These are phyloP conservation scores for Yarrowia sp. DNA, from an alignment of 805 yeast genomes.

Conservation along the genomic window DNA sequence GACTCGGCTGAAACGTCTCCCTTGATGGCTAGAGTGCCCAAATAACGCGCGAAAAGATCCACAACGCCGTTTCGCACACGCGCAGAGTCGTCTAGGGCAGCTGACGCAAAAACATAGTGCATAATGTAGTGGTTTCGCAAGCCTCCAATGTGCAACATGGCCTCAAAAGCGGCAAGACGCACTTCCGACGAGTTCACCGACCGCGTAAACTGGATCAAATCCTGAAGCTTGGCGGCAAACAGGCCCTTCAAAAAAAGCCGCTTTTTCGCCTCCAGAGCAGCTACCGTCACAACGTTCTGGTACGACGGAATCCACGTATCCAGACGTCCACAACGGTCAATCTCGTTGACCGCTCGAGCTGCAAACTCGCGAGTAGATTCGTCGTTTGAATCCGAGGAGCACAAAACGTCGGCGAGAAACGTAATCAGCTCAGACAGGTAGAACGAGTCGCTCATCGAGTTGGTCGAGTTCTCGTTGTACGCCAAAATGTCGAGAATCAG, in stretches of 20 bases:
- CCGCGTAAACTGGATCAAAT: conserved; percentile 54
- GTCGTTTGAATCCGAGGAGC: conserved; percentile 23
- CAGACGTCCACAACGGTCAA: conserved; percentile 70
- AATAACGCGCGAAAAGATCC: conserved; percentile 47
- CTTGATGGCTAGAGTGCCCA: conserved; percentile 65
- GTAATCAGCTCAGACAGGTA: conserved; percentile 60
- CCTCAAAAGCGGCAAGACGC: conserved; percentile 65
- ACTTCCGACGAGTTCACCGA: conserved; percentile 50
- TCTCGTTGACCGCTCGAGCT: conserved; percentile 56
- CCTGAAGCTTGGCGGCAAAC: conserved; percentile 51
- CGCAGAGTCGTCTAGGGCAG: conserved; percentile 56
- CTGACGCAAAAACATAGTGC: conserved; percentile 56
- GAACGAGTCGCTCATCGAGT: conserved; percentile 68
- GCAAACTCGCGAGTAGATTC: conserved; percentile 40
- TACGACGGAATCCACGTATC: conserved; percentile 86
- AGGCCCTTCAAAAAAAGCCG: conserved; percentile 56
- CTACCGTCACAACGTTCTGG: conserved; percentile 52
- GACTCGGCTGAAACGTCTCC: conserved; percentile 43
- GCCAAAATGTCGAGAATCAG: conserved; percentile 69
- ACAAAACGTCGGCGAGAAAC: conserved; percentile 40
- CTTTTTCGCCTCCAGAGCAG: conserved; percentile 60
- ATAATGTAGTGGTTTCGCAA: conserved; percentile 61
- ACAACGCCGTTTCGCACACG: conserved; percentile 53
- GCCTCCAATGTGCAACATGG: conserved; percentile 73
- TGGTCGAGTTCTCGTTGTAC: conserved; percentile 82